Conservation (phyloP, 345 rosid species). For the Hibiscus trionum region DNA sequence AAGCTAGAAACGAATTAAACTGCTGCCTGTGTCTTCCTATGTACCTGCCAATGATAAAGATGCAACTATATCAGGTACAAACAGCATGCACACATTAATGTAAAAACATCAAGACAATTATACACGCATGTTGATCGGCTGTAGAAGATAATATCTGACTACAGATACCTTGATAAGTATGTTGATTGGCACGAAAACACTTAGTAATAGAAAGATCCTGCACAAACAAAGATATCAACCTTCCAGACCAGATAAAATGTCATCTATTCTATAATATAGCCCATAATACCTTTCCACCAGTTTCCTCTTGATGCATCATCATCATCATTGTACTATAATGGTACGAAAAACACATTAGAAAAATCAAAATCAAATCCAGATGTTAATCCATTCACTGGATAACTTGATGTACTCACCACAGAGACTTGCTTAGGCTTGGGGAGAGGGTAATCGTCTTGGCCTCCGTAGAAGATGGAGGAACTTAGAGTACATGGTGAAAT, state of each 20-base stretch:
- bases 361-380: neutral
- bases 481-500: slow-evolving; percentile 65
- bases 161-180: slow-evolving; percentile 14
- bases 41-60: slow-evolving; percentile 25
- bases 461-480: slow-evolving; percentile 82
- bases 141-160: too few species aligned
- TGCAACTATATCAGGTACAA: neutral
- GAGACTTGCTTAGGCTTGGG: slow-evolving; percentile 36
- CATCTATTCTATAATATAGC: neutral
- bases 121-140: neutral
- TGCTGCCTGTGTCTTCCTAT: slow-evolving; percentile 17
- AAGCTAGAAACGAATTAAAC: slow-evolving; percentile 17
- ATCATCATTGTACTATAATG: slow-evolving; percentile 45
- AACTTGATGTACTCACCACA: slow-evolving; percentile 30
- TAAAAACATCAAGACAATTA: neutral
- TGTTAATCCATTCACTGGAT: too few species aligned
- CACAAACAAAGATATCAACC: slow-evolving; percentile 2
- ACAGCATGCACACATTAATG: neutral
- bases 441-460: slow-evolving; percentile 50
- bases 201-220: slow-evolving; percentile 62
- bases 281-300: slow-evolving; percentile 79
- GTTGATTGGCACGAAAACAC: slow-evolving; percentile 5
- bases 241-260: neutral
- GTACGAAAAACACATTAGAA: slow-evolving; percentile 1
- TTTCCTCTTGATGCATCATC: slow-evolving; percentile 91